Base-by-base conservation (phyloP, 441 rosid species). In the Geranium incanum region DNA sequence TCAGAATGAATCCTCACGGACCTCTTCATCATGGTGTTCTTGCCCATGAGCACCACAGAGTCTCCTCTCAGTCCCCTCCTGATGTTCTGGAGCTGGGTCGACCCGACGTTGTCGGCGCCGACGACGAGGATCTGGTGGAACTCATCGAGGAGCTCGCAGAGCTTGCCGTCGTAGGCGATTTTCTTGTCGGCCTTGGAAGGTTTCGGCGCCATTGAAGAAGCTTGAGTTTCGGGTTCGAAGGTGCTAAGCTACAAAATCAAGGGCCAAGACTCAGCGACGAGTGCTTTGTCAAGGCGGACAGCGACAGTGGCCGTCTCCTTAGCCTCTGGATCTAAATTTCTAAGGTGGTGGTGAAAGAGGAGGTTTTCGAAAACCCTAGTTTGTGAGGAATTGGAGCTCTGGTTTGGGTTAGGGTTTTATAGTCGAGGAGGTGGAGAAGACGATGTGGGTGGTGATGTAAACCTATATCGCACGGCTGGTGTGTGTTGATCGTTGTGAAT, bases 1-100 rank as follows among this genome's bases (percentile, higher is more conserved):
- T 95, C 92, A 8, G 96, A 67, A 75, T 95, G 97, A 0, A 92
- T 81, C 78, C 94, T 86, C 48, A 95, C 72, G 13, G 97, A 72
- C 78, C 97, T 79, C 84, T 92, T 95, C 97, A 92, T 95, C 99
- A 95, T 95, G 0, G 99, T 95, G 71, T 95, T 95, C 78, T 95
- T 95, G 4, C 97, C 99, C 97, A 94, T 94, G 0, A 94, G 85
- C 18, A 94, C 89, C 5, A 92, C 64, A 0, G 99, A 92, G 77
- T 92, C 94, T 0, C 97, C 94, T 4, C 99, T 83, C 8, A 94
- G 81, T 41, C 99, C 97, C 67, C 6, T 82, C 69, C 99, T 71
- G 33, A 94, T 94, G 78, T 78, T 90, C 88, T 92, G 97, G 50
- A 94, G 86, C 89, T 94, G 99, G 64, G 82, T 92, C 3, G 99